phyloP scores from a whole-genome alignment of 129 eudicot species.

The Daucus carota region DH1_v3.0 NC_030382.2:52587501-52588000 shows the following conservation, averaged over 20 bases:
- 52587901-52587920: slow-evolving; percentile 81
- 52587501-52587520: background rate
- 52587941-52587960: slow-evolving; percentile 85
- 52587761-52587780: background rate
- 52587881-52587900: slow-evolving; percentile 63
- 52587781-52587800: background rate
- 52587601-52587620: background rate
- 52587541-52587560: background rate
- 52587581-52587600: background rate
- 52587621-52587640: background rate
- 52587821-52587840: slow-evolving; percentile 83
- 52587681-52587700: background rate
- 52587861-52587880: slow-evolving; percentile 62
- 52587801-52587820: slow-evolving; percentile 3
- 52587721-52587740: background rate
- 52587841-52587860: slow-evolving; percentile 60
- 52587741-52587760: background rate
- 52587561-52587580: background rate
- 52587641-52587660: background rate
- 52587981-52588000: slow-evolving; percentile 81
- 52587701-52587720: background rate
- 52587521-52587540: background rate
- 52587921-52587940: slow-evolving; percentile 81
- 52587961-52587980: slow-evolving; percentile 85
- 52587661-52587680: background rate